A percentile compares a stretch with the other conserved stretches of the same genome.
These are phyloP conservation scores for Colletotrichum melonis DNA, from an alignment of 2,329 filamentous ascomycete species.

Conservation along the genomic window DNA sequence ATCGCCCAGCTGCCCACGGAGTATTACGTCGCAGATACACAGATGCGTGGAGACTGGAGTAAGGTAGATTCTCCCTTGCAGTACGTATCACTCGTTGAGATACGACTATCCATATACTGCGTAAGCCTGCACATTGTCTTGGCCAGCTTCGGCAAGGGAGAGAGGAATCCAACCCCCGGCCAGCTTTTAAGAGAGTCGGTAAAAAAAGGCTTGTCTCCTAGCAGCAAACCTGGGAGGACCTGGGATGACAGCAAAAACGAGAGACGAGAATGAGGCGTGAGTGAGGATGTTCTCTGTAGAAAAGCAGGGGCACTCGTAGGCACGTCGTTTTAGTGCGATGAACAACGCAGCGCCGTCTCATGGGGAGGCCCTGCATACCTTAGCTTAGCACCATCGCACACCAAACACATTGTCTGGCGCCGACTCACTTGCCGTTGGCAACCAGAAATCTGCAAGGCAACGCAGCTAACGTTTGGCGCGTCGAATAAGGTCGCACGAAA, in stretches of 20 bases:
- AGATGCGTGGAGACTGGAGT: neutral
- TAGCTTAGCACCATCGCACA: neutral
- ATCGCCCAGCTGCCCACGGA: neutral
- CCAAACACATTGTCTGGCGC: neutral
- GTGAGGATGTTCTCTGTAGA: neutral
- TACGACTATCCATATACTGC: neutral
- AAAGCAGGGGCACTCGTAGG: neutral
- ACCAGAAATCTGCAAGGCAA: slow-evolving; percentile 30
- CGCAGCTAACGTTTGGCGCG: slow-evolving; percentile 11
- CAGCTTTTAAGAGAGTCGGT: neutral
- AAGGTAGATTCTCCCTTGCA: neutral
- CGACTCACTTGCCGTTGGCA: slow-evolving; percentile 4
- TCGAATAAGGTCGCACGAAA: slow-evolving; percentile 16
- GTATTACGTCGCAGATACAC: slow-evolving; percentile 2
- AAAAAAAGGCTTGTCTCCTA: slow-evolving; percentile 26
- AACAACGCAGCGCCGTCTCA: slow-evolving; percentile 15
- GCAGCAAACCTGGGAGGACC: slow-evolving; percentile 13
- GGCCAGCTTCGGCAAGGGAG: neutral
- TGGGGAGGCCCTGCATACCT: slow-evolving; percentile 16
- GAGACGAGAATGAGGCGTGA: neutral
- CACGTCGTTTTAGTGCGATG: slow-evolving; percentile 2
- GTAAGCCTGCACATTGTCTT: neutral
- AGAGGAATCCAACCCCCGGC: neutral
- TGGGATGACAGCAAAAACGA: neutral
- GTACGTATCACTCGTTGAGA: slow-evolving; percentile 6